Evolutionary conservation across 2,329 filamentous ascomycete genomes (phyloP), one percentile per base, ranked within the genome.

Genomic region (Grosmannia clavigera): DNA sequence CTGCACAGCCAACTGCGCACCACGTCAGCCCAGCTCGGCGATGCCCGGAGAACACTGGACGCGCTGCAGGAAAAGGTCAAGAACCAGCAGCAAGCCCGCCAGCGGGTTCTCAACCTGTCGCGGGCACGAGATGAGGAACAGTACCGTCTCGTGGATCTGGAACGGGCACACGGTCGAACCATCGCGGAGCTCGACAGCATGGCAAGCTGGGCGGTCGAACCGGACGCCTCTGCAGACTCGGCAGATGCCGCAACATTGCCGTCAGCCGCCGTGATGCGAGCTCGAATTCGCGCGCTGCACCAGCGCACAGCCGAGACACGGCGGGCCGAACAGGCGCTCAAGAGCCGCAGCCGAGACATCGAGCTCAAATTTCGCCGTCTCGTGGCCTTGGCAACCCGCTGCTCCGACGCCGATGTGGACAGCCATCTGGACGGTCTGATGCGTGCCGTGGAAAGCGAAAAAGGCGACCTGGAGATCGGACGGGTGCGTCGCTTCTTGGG

Each of bases 301-400:
- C 75, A 77, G 14, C 85, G 90, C 55, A 90, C 90, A 53, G 78
- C 81, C 51, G 77, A 80, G 22, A 83, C 94, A 14, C 76, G 82
- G 58, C 81, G 83, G 57, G 83, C 87, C 66, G 85, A 90, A 2
- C 80, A 81, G 22, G 81, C 81, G 6, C 79, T 99, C 10, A 86
- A 90, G 70, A 85, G 86, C 35, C 85, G 88, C 62, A 92, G 90
- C 66, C 86, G 85, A 5, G 91, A 96, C 59, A 79, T 95, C 3
- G 92, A 96, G 68, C 79, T 87, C 65, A 90, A 94, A 72, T 96
- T 96, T 70, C 82, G 91, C 31, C 88, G 87, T 65, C 89, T 97
- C 35, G 90, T 99, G 29, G 85, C 87, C 59, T 76, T 96, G 14
- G 96, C 92, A 70, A 95, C 91, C 0, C 85, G 84, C 10, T 88